A percentile compares a stretch with the other conserved stretches of the same genome.
These are phyloP conservation scores for Fusarium camptoceras DNA, from an alignment of 2,329 filamentous ascomycete species.

Conservation along the genomic window DNA sequence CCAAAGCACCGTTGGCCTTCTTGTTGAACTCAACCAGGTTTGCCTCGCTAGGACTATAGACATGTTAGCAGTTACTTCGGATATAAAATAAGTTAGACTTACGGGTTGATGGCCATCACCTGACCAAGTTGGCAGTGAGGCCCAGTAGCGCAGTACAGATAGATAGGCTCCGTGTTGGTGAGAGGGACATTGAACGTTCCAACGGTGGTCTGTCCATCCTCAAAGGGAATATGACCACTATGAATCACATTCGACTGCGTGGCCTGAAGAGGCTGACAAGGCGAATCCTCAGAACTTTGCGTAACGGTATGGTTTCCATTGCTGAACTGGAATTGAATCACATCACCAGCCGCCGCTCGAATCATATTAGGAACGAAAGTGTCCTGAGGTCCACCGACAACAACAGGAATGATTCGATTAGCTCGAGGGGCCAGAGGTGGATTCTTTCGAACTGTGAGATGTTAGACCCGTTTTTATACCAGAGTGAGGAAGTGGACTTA, in stretches of 20 bases:
- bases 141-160: conserved; percentile 62
- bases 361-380: conserved; percentile 54
- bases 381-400: conserved; percentile 54
- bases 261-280: conserved; percentile 55
- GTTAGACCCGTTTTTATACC: neutral
- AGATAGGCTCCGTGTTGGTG: conserved; percentile 58
- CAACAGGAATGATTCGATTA: conserved; percentile 48
- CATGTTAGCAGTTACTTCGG: neutral
- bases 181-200: conserved; percentile 62
- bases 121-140: conserved; percentile 64
- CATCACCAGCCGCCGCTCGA: conserved; percentile 51
- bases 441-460: conserved; percentile 44
- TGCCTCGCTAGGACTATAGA: conserved; percentile 28
- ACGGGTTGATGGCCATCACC: conserved; percentile 64
- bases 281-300: conserved; percentile 50
- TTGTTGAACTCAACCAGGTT: conserved; percentile 36
- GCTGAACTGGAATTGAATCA: conserved; percentile 58
- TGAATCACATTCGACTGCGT: conserved; percentile 51
- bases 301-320: conserved; percentile 59
- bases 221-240: conserved; percentile 56
- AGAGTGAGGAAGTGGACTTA: neutral
- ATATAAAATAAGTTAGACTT: conserved; percentile 4
- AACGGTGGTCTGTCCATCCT: conserved; percentile 52
- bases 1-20: conserved; percentile 27
- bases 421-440: conserved; percentile 20